Conservation (phyloP, 2,329 filamentous ascomycete genomes). For the Phaeosphaeriaceae sp. region DNA sequence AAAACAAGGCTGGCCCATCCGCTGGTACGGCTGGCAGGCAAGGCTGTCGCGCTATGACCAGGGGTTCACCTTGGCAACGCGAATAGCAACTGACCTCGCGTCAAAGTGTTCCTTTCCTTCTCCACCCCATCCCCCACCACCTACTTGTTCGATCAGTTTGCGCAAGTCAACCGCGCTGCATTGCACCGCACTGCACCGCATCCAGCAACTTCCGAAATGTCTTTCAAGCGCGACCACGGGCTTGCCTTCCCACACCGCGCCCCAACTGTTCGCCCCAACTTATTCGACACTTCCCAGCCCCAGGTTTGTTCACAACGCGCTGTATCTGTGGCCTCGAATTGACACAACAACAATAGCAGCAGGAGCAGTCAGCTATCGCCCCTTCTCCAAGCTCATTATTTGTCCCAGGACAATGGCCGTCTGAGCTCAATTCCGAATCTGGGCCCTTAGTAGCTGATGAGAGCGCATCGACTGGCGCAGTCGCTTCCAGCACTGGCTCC, state of each 20-base stretch:
- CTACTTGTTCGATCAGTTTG: too few relatives aligned
- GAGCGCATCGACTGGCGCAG: neutral
- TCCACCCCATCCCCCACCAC: constrained; percentile 8
- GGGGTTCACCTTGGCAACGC: neutral
- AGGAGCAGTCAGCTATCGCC: constrained; percentile 13
- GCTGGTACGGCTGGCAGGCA: too few relatives aligned
- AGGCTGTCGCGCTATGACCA: neutral
- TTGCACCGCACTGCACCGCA: constrained; percentile 12
- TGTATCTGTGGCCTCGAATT: constrained; percentile 13
- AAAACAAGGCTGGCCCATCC: too few relatives aligned
- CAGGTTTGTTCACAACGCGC: constrained; percentile 24
- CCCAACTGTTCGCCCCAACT: too few relatives aligned
- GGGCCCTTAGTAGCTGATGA: neutral
- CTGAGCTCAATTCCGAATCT: neutral
- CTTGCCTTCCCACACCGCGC: constrained; percentile 18
- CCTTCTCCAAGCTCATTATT: neutral
- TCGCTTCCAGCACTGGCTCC: constrained; percentile 2
- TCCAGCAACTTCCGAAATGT: neutral
- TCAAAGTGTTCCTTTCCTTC: constrained; percentile 3
- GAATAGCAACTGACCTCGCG: constrained; percentile 8
- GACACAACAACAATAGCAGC: constrained; percentile 10
- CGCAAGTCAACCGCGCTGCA: neutral
- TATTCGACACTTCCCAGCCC: constrained; percentile 19
- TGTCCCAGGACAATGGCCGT: constrained; percentile 28
- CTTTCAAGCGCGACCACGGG: constrained; percentile 20